These are phyloP conservation scores for Dioscorea cayenensis DNA, from an alignment of 116 monocot species.

Conservation along the genomic window DNA sequence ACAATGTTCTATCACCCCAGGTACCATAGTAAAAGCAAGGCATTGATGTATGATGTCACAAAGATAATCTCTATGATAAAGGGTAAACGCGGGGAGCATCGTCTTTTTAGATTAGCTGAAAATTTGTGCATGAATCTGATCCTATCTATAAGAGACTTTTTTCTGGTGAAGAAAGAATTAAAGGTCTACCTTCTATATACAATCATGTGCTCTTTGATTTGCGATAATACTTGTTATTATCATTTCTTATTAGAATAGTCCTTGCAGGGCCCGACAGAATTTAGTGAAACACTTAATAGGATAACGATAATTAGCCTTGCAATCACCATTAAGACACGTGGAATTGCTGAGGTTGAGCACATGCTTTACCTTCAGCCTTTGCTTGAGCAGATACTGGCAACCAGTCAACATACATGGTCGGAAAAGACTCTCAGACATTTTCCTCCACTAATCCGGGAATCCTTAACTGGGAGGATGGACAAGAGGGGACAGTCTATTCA, in stretches of 20 bases:
- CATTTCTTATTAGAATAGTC: neutral
- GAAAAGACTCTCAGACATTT: slow-evolving; percentile 94
- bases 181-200: slow-evolving; percentile 37
- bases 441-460: slow-evolving; percentile 75
- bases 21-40: slow-evolving; percentile 84
- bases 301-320: slow-evolving; percentile 93
- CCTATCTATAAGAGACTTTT: slow-evolving; percentile 87
- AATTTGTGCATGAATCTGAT: slow-evolving; percentile 97
- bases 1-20: slow-evolving; percentile 47
- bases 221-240: neutral
- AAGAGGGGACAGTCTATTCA: slow-evolving; percentile 91
- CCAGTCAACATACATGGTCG: slow-evolving; percentile 98
- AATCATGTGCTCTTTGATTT: neutral
- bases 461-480: slow-evolving; percentile 58
- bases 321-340: slow-evolving; percentile 95
- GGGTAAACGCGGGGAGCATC: slow-evolving; percentile 96
- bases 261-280: slow-evolving; percentile 87
- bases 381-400: slow-evolving; percentile 87
- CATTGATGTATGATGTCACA: slow-evolving; percentile 91
- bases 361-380: slow-evolving; percentile 76
- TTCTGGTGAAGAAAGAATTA: slow-evolving; percentile 91
- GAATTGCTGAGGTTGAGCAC: slow-evolving; percentile 92
- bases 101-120: slow-evolving; percentile 89
- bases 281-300: slow-evolving; percentile 92
- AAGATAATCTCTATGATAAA: slow-evolving; percentile 93